These are phyloP conservation scores for Pistacia vera DNA, from an alignment of 345 rosid genomes.

Conservation along the genomic window DNA sequence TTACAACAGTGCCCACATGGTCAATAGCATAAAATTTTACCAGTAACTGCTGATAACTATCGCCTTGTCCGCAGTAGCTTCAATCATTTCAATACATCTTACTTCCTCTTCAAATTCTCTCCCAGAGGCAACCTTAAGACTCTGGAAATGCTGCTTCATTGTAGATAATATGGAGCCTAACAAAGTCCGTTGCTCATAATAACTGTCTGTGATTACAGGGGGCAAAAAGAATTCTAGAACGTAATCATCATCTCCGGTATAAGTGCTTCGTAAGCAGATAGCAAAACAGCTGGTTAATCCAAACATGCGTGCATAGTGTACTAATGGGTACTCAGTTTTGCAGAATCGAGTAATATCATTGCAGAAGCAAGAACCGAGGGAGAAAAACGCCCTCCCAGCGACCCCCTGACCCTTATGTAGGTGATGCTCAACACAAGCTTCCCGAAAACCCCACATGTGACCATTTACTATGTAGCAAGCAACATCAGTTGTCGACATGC, in stretches of 20 bases:
- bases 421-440: conserved; percentile 95
- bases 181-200: conserved; percentile 52
- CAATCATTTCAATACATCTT: conserved; percentile 62
- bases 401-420: conserved; percentile 95
- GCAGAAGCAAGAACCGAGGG: conserved; percentile 77
- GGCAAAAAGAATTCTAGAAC: conserved; percentile 90
- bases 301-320: conserved; percentile 97
- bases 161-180: conserved; percentile 71
- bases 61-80: conserved; percentile 44
- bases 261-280: conserved; percentile 70
- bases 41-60: too few species aligned
- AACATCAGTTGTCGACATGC: conserved; percentile 92
- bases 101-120: conserved; percentile 55
- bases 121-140: conserved; percentile 79
- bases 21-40: too few species aligned
- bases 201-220: conserved; percentile 38
- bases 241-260: conserved; percentile 85
- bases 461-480: conserved; percentile 87
- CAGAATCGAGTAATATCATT: conserved; percentile 69
- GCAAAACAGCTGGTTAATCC: conserved; percentile 74
- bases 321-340: conserved; percentile 88
- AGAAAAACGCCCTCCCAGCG: conserved; percentile 81
- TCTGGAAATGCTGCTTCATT: conserved; percentile 77
- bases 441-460: conserved; percentile 94
- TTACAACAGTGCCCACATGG: too few species aligned